Evolutionary conservation across 306 rosid genomes (phyloP).

Genomic region (Medicago truncatula): MtrunA17r5.0-ANR NC_053042.1:2617501-2618000

Average conservation of each 20-base stretch:
- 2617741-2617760: not conserved
- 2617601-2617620: no score
- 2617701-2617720: no score
- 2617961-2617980: not conserved
- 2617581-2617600: no score
- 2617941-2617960: not conserved
- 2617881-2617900: constrained; percentile 2
- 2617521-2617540: not conserved
- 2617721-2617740: not conserved
- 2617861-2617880: constrained; percentile 33
- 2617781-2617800: not conserved
- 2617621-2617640: no score
- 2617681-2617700: not conserved
- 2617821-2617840: not conserved
- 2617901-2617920: not conserved
- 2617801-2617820: not conserved
- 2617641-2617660: no score
- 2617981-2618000: not conserved
- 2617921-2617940: not conserved
- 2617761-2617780: not conserved
- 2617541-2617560: not conserved
- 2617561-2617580: no score
- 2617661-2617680: not conserved
- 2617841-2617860: constrained; percentile 35
- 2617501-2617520: no score